Conservation (phyloP, 768 basidiomycete species). For the Hydnum rufescens region DNA sequence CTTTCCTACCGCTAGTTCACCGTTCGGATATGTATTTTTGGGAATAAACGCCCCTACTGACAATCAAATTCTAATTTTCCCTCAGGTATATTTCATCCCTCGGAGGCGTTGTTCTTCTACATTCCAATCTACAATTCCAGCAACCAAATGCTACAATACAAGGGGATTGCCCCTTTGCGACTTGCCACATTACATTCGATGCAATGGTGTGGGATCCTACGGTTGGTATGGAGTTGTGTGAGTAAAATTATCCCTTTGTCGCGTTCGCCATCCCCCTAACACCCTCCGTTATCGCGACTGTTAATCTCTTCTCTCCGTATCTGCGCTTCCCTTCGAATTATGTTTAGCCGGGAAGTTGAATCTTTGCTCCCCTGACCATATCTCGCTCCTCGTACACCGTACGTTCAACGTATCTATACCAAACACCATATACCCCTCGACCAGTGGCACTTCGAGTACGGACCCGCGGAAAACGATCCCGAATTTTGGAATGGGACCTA, state of each 20-base stretch:
- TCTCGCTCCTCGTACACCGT: constrained; percentile 72
- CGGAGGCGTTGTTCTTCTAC: constrained; percentile 68
- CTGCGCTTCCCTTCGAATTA: background rate
- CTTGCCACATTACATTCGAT: constrained; percentile 56
- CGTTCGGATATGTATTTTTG: background rate
- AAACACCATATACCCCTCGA: constrained; percentile 71
- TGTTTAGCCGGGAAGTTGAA: constrained; percentile 61
- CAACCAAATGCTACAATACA: constrained; percentile 44
- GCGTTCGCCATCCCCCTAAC: background rate
- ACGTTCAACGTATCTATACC: constrained; percentile 92
- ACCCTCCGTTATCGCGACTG: background rate
- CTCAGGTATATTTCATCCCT: constrained; percentile 73
- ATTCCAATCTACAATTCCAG: constrained; percentile 56
- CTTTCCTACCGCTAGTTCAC: background rate
- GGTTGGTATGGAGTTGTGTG: constrained; percentile 63
- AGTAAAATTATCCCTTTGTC: constrained; percentile 15
- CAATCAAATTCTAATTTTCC: background rate
- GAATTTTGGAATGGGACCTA: constrained; percentile 30
- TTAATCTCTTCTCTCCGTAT: background rate
- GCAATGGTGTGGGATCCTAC: constrained; percentile 78
- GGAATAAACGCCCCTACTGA: background rate
- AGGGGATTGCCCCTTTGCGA: constrained; percentile 69
- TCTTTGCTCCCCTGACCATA: constrained; percentile 78
- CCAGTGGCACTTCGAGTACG: constrained; percentile 73
- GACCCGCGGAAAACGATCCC: constrained; percentile 60